These are phyloP conservation scores for Penicillium silybi DNA, from an alignment of 495 filamentous ascomycete genomes.

Conservation along the genomic window DNA sequence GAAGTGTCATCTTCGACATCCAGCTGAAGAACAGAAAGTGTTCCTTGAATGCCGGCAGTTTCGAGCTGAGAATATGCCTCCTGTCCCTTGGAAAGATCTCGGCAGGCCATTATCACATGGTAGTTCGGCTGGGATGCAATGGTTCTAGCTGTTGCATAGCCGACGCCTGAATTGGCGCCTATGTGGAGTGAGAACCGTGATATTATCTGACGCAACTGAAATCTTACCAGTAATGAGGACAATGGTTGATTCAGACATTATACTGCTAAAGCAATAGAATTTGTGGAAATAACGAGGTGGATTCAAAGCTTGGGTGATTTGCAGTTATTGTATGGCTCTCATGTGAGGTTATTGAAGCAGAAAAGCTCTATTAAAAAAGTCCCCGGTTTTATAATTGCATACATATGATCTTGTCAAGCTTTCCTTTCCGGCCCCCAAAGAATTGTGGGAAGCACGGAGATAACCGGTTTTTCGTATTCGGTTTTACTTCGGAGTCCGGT, in stretches of 20 bases:
- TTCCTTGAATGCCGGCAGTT: slow-evolving; percentile 10
- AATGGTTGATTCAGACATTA: no score
- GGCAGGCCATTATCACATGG: slow-evolving; percentile 30
- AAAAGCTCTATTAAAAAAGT: no score
- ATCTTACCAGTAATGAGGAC: no score
- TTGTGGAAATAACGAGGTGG: no score
- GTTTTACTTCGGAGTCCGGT: not conserved
- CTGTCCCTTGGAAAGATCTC: slow-evolving; percentile 19
- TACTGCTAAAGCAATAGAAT: no score
- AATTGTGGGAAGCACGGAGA: not conserved
- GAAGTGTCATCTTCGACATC: slow-evolving; percentile 30
- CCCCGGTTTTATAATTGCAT: no score
- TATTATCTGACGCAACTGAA: no score
- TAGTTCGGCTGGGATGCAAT: slow-evolving; percentile 15
- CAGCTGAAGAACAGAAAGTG: slow-evolving; percentile 21
- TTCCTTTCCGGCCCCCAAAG: slow-evolving; percentile 1
- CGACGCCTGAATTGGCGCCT: slow-evolving; percentile 33
- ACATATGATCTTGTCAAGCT: not conserved
- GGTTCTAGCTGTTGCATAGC: slow-evolving; percentile 24
- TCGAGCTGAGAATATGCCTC: slow-evolving; percentile 16
- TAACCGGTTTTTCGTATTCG: not conserved
- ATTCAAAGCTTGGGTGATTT: no score
- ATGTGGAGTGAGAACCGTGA: not conserved
- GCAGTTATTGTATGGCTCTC: no score
- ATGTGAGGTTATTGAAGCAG: no score